Evolutionary conservation across 2,329 filamentous ascomycete species (phyloP).

Genomic region (Hortaea sp.): DNA sequence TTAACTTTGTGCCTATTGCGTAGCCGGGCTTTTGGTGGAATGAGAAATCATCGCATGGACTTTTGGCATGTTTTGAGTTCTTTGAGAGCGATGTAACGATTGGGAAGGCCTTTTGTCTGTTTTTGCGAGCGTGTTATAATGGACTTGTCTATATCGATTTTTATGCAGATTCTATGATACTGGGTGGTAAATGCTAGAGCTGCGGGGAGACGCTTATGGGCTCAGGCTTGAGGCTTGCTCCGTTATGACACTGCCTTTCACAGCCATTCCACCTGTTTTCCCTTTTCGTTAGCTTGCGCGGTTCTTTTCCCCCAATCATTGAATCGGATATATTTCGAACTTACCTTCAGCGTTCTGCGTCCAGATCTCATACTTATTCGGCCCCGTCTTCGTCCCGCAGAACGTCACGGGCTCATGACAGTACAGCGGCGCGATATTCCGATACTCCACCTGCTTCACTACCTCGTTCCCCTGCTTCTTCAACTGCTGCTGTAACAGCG

Average conservation of each 20-base stretch:
- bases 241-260: constrained; percentile 32
- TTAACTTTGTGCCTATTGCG: constrained; percentile 63
- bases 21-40: background rate
- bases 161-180: background rate
- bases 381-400: constrained; percentile 48
- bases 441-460: constrained; percentile 59
- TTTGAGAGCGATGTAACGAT: no score
- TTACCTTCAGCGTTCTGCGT: constrained; percentile 29
- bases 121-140: no score
- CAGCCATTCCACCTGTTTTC: constrained; percentile 27
- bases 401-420: constrained; percentile 60
- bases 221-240: constrained; percentile 5
- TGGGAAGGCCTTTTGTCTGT: no score
- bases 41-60: no score
- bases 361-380: constrained; percentile 31
- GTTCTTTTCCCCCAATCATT: no score
- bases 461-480: constrained; percentile 28
- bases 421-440: constrained; percentile 73
- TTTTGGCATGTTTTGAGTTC: no score
- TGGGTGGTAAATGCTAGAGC: no score
- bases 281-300: background rate
- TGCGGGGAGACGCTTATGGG: no score
- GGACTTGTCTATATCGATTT: background rate
- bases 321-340: background rate
- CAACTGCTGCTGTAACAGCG: constrained; percentile 49